Evolutionary conservation across 768 basidiomycete species (phyloP).

Genomic region (Russula lepida): DNA sequence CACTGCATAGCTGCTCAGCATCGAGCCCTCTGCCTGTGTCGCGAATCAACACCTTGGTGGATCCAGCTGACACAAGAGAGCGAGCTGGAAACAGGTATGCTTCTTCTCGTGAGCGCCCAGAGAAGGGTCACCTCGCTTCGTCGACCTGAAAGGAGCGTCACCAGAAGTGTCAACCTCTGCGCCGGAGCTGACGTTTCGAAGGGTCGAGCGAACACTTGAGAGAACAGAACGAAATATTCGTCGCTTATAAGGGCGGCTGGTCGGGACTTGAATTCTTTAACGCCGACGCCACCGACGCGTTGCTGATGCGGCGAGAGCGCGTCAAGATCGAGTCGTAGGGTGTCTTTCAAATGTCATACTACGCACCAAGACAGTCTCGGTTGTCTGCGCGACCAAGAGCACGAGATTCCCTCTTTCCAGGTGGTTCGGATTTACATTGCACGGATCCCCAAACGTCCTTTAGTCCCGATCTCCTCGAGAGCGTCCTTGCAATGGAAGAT

Average conservation of each 20-base stretch:
- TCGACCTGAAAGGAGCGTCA: constrained; percentile 68
- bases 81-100: constrained; percentile 24
- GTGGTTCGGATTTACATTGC: constrained; percentile 56
- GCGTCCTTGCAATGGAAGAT: constrained; percentile 70
- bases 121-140: constrained; percentile 58
- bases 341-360: constrained; percentile 10
- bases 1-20: constrained; percentile 41
- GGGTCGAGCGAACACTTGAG: constrained; percentile 62
- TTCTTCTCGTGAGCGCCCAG: constrained; percentile 44
- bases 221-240: constrained; percentile 18
- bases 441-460: constrained; percentile 57
- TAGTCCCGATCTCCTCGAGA: constrained; percentile 65
- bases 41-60: constrained; percentile 50
- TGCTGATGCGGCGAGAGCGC: not conserved
- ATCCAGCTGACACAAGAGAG: constrained; percentile 36
- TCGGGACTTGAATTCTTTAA: constrained; percentile 22
- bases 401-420: constrained; percentile 63
- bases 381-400: constrained; percentile 40
- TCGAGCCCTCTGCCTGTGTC: constrained; percentile 33
- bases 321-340: too few species aligned
- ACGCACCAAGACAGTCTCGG: constrained; percentile 32
- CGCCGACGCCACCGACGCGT: constrained; percentile 26
- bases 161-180: constrained; percentile 45
- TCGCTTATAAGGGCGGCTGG: constrained; percentile 18
- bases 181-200: constrained; percentile 52